phyloP scores from a whole-genome alignment of 495 filamentous ascomycete species.

The Penicillium coffeae region DNA sequence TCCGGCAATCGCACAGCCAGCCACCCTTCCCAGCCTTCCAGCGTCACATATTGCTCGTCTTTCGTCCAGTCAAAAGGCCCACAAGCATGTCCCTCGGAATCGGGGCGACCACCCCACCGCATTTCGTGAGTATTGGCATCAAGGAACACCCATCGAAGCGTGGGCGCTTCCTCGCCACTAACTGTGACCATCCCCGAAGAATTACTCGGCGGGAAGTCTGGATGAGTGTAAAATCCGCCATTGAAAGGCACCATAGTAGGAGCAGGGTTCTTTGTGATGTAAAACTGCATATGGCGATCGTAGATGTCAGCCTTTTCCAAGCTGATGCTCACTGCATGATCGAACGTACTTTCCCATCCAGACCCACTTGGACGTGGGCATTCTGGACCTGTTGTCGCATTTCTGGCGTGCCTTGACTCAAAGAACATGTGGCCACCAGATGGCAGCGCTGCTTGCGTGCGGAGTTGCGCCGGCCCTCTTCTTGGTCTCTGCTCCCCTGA shows the following conservation, averaged over 20 bases:
- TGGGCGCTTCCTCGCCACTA: slow-evolving; percentile 22
- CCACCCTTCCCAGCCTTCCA: slow-evolving; percentile 26
- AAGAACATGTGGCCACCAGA: slow-evolving; percentile 18
- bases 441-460: slow-evolving; percentile 22
- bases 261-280: slow-evolving; percentile 23
- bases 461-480: slow-evolving; percentile 16
- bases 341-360: slow-evolving; percentile 23
- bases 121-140: slow-evolving; percentile 20
- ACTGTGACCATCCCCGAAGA: slow-evolving; percentile 22
- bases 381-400: slow-evolving; percentile 24
- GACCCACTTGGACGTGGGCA: slow-evolving; percentile 25
- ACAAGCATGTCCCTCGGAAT: slow-evolving; percentile 21
- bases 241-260: slow-evolving; percentile 22
- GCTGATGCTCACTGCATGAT: slow-evolving; percentile 4
- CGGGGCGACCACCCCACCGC: slow-evolving; percentile 25
- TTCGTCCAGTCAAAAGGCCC: slow-evolving; percentile 30
- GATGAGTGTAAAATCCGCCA: slow-evolving; percentile 23
- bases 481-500: slow-evolving; percentile 18
- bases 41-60: slow-evolving; percentile 21
- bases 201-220: slow-evolving; percentile 23
- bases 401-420: slow-evolving; percentile 15
- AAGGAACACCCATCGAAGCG: slow-evolving; percentile 27
- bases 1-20: slow-evolving; percentile 21
- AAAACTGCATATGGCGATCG: slow-evolving; percentile 12
- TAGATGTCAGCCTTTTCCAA: background rate